Evolutionary conservation across 495 filamentous ascomycete genomes (phyloP).

Genomic region (Pyrenula massariospora): DNA sequence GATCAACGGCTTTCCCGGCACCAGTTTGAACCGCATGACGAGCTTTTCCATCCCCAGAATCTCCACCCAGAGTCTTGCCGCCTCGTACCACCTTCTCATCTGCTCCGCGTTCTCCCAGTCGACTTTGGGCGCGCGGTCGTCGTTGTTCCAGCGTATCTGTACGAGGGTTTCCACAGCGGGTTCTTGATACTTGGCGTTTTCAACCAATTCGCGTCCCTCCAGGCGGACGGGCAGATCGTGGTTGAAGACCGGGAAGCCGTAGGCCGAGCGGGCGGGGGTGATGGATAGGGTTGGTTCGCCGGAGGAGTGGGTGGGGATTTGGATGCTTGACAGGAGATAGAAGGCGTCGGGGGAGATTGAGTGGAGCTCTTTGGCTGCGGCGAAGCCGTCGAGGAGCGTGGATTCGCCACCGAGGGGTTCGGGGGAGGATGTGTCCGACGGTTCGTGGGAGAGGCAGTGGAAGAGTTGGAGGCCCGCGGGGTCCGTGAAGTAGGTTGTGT

Average conservation of each 20-base stretch:
- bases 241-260: constrained; percentile 51
- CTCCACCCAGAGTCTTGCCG: constrained; percentile 52
- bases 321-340: constrained; percentile 31
- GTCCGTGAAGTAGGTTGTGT: constrained; percentile 88
- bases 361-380: constrained; percentile 46
- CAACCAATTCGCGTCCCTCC: not conserved
- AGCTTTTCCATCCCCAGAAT: constrained; percentile 40
- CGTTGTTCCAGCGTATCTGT: constrained; percentile 84
- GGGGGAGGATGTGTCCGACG: not conserved
- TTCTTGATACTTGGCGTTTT: not conserved
- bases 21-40: constrained; percentile 65
- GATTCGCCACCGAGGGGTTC: constrained; percentile 53
- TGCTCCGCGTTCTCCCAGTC: constrained; percentile 26
- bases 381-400: constrained; percentile 74
- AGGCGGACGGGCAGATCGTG: constrained; percentile 20
- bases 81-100: constrained; percentile 57
- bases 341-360: constrained; percentile 36
- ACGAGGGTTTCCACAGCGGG: constrained; percentile 24
- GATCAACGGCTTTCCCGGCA: constrained; percentile 57
- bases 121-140: constrained; percentile 55
- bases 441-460: constrained; percentile 69
- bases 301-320: constrained; percentile 64
- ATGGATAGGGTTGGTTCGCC: constrained; percentile 29
- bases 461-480: constrained; percentile 84
- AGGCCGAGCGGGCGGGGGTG: constrained; percentile 10